phyloP scores from a whole-genome alignment of 352 stramenopile species.

The Globisporangium radiosum region DNA sequence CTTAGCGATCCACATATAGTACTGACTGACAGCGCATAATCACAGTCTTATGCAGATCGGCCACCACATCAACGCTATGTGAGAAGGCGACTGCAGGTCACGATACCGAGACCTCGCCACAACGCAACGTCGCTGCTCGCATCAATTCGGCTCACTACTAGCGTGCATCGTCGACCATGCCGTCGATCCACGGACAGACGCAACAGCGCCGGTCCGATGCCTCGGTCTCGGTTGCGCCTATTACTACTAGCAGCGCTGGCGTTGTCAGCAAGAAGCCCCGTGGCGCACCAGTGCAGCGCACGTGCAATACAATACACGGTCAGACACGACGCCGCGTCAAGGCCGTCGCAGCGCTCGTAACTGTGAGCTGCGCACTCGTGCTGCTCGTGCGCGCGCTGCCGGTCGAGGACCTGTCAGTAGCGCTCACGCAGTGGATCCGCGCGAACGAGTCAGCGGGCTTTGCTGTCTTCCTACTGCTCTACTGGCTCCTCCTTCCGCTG shows the following conservation, averaged over 20 bases:
- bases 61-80: no score
- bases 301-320: not conserved
- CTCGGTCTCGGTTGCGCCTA: not conserved
- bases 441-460: slow-evolving; percentile 30
- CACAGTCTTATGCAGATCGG: no score
- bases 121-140: no score
- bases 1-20: no score
- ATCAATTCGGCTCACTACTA: no score
- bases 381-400: slow-evolving; percentile 27
- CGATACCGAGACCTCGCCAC: no score
- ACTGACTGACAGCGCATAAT: no score
- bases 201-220: not conserved
- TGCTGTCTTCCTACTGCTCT: slow-evolving; percentile 50
- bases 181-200: not conserved
- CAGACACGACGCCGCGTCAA: slow-evolving; percentile 22
- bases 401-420: slow-evolving; percentile 30
- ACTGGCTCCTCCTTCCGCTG: slow-evolving; percentile 48
- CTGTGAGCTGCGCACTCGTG: slow-evolving; percentile 10
- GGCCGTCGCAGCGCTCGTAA: slow-evolving; percentile 6
- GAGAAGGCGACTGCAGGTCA: no score
- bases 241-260: not conserved
- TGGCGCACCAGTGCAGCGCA: not conserved
- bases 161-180: no score
- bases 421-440: slow-evolving; percentile 41
- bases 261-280: not conserved